Base-by-base conservation (phyloP, 169 alveolate species). In the Plasmodium sp. region DNA sequence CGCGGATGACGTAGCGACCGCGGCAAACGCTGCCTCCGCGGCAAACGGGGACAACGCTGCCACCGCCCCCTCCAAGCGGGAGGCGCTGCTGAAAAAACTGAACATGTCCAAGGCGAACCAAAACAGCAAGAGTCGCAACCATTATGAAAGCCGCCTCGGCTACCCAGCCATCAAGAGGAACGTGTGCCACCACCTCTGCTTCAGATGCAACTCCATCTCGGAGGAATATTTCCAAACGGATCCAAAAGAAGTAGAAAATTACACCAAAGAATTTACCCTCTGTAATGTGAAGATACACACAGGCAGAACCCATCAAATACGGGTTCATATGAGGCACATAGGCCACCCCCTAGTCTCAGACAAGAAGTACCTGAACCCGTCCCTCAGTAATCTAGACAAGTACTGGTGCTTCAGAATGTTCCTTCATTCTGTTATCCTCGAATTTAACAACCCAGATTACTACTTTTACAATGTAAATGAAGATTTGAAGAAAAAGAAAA, bases 331-430 rank as follows among this genome's bases (percentile, higher is more conserved):
- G 95, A 95, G 95, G 6, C 97, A 96, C 83, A 83, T 96, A 9
- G 97, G 97, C 5, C 97, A 96, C 45, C 97, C 97, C 7, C 58
- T 96, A 27, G 96, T 96, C 12, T 92, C 96, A 7, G 97, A 96
- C 56, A 84, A 91, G 34, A 96, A 96, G 84, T 96, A 96, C 85
- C 94, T 93, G 71, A 92, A 96, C 82, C 45, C 93, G 2, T 92
- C 92, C 22, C 75, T 86, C 31, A 88, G 96, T 31, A 86, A 91
- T 80, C 74, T 92, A 5, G 97, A 96, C 54, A 86, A 96, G 6
- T 83, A 48, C 34, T 96, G 97, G 97, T 96, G 97, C 84, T 94
- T 95, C 7, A 86, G 97, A 27, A 94, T 96, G 97, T 96, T 96
- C 43, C 79, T 96, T 9, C 97, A 96, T 81, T 94, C 97, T 1